Base-by-base conservation (phyloP, 176 grass and related monocot genomes). In the Hsuehochloa calcarea region DNA sequence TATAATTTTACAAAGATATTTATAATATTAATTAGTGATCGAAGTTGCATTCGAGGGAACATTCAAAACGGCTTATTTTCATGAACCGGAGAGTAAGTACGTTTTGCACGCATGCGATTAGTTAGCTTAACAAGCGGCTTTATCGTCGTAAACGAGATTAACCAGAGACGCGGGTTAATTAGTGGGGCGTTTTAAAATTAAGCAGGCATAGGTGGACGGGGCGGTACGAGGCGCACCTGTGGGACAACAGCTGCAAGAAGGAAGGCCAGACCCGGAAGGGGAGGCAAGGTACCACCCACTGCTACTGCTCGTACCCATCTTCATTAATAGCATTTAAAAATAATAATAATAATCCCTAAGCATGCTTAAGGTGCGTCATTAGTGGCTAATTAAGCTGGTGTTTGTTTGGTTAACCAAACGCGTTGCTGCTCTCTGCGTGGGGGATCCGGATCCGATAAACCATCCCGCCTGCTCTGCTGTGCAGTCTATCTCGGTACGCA, bases 211-310 rank as follows among this genome's bases (percentile, higher is more conserved):
- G 96, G 85, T 99, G 96, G 96, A 99, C 96, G 45, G 96, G 96
- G 66, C 93, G 96, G 88, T 99, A 99, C 78, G 96, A 99, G 79
- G 96, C 96, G 4, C 96, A 99, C 86, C 85, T 99, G 8, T 99
- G 96, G 96, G 96, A 99, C 84, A 99, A 96, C 89, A 96, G 96
- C 89, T 99, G 93, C 93, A 99, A 96, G 88, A 99, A 96, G 89
- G 96, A 99, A 90, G 96, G 96, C 1, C 96, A 99, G 65, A 99
- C 91, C 49, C 96, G 96, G 87, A 99, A 99, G 70, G 96, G 96
- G 81, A 92, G 93, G 77, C 96, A 99, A 99, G 93, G 96, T 99
- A 83, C 31, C 29, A 34, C 31, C 29, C 1, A 34, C 2, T 34
- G 2, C 31, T 34, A 1, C 31, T 34, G 3, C 31, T 34, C 29